Base-by-base conservation (phyloP, 495 filamentous ascomycete genomes). In the Lepidopterella palustris region DNA sequence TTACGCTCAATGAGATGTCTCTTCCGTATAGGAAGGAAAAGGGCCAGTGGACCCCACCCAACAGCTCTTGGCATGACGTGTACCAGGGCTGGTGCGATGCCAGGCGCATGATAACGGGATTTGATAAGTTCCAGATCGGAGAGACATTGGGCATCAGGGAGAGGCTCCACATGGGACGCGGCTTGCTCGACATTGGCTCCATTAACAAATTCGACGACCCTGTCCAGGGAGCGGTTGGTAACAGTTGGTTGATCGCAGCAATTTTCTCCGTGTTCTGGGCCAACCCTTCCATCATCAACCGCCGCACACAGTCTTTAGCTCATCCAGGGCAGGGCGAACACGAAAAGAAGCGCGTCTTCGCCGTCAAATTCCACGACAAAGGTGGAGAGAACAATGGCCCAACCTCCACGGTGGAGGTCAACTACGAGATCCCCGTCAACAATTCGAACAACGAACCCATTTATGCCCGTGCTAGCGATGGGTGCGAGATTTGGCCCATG, bases 301-400 rank as follows among this genome's bases (percentile, higher is more conserved):
- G 39, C 39, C 39, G 39, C 39, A 42, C 39, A 2, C 39, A 42
- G 39, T 42, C 39, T 42, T 42, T 20, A 42, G 8, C 39, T 20
- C 39, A 42, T 42, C 39, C 2, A 2, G 32, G 32, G 3, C 28
- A 13, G n/a, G 31, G 3, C 39, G 21, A 25, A 31, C 45, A 47
- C 11, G 28, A 57, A 21, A 11, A 32, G 40, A 4, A 59, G 47
- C 42, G 26, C 28, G 51, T 58, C 8, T 64, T 72, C 24, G 24
- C 24, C 4, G 53, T 74, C 55, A 68, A 67, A 47, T 65, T 75
- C 61, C 62, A 73, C 71, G 65, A 68, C 66, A 73, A 73, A 58
- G 73, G 73, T 55, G 73, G 73, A 23, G 65, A 69, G 58, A 69
- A 68, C 57, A 71, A 75, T 65, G 71, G 70, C 20, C 58, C 62